Evolutionary conservation across 306 rosid species (phyloP).

Genomic region (Castanea sativa): DNA sequence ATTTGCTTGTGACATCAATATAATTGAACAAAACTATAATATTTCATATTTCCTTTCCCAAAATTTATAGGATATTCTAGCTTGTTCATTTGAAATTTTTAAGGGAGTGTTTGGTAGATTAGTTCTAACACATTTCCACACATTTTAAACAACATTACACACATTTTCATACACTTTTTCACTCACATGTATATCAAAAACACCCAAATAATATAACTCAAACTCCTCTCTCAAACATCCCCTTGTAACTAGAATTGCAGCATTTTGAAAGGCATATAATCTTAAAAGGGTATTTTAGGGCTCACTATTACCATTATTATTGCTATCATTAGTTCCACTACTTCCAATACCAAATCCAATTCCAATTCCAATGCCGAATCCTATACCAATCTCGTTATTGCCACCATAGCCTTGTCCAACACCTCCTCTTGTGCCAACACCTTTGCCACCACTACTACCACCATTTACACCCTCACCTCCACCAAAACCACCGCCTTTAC

Average conservation of each 20-base stretch:
- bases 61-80: neutral
- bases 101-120: too few relatives aligned
- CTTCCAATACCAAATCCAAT: constrained; percentile 51
- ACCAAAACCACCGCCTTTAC: constrained; percentile 17
- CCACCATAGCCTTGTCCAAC: constrained; percentile 7
- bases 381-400: constrained; percentile 36
- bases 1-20: too few relatives aligned
- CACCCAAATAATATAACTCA: too few relatives aligned
- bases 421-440: neutral
- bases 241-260: neutral
- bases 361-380: constrained; percentile 57
- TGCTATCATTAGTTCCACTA: neutral
- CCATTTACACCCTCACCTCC: neutral
- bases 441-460: neutral
- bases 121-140: too few relatives aligned
- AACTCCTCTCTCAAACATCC: too few relatives aligned
- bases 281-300: constrained; percentile 17
- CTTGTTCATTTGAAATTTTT: neutral
- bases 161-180: too few relatives aligned
- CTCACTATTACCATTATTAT: neutral
- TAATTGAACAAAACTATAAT: neutral
- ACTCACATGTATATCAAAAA: too few relatives aligned
- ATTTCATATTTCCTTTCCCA: neutral
- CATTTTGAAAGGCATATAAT: neutral
- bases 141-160: too few relatives aligned